These are phyloP conservation scores for Apiospora marii DNA, from an alignment of 2,329 filamentous ascomycete genomes.

Conservation along the genomic window DNA sequence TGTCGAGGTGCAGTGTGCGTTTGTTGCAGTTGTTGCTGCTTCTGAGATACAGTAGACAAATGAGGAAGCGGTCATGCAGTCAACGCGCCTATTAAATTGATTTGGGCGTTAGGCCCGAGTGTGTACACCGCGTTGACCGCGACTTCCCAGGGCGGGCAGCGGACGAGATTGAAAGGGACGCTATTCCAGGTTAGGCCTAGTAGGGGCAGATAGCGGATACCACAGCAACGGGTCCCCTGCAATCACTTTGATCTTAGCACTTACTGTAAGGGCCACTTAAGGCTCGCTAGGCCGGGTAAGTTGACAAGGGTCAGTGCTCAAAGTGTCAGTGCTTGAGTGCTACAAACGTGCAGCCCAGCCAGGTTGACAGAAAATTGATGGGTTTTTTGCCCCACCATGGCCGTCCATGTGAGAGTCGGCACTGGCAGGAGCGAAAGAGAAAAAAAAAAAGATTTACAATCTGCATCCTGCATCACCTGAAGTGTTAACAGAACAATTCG, in stretches of 20 bases:
- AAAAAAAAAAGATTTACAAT: not conserved
- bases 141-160: conserved; percentile 14
- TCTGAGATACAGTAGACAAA: conserved; percentile 12
- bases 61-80: conserved; percentile 1
- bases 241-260: not conserved
- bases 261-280: too few species aligned
- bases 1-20: not conserved
- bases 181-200: not conserved
- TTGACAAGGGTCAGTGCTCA: not conserved
- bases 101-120: not conserved
- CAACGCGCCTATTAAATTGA: conserved; percentile 13
- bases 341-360: not conserved
- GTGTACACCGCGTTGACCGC: conserved; percentile 20
- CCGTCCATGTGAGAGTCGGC: conserved; percentile 8
- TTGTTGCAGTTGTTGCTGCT: not conserved
- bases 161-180: not conserved
- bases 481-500: not conserved
- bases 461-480: conserved; percentile 6
- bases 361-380: not conserved
- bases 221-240: conserved; percentile 18
- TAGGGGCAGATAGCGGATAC: conserved; percentile 11
- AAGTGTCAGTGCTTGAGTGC: not conserved
- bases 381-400: conserved; percentile 7
- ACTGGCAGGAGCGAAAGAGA: not conserved
- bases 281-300: not conserved